Conservation (phyloP, 768 basidiomycete species). For the Mycena kentingensis region DNA sequence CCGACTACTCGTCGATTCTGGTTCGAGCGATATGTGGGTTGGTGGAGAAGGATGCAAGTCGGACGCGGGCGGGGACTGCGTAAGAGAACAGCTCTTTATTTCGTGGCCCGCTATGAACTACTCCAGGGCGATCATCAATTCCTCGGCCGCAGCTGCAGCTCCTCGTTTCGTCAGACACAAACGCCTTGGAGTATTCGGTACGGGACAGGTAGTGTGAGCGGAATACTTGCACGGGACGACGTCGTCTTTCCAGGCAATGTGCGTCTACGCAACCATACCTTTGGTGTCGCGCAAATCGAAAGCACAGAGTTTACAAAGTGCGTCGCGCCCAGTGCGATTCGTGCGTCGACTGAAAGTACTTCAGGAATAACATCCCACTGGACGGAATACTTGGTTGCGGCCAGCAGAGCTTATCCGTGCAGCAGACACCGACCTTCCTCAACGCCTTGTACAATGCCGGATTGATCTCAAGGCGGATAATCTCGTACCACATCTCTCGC, state of each 20-base stretch:
- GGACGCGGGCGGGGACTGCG: conserved; percentile 30
- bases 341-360: background rate
- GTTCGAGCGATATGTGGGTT: conserved; percentile 66
- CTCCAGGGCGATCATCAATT: conserved; percentile 54
- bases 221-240: conserved; percentile 58
- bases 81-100: conserved; percentile 3
- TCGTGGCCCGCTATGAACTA: background rate
- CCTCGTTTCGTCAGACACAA: conserved; percentile 53
- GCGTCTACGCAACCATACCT: conserved; percentile 50
- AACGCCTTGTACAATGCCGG: conserved; percentile 56
- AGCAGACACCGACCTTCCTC: conserved; percentile 55
- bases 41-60: conserved; percentile 46
- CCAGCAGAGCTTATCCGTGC: conserved; percentile 52
- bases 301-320: conserved; percentile 52
- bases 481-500: conserved; percentile 71
- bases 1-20: conserved; percentile 58
- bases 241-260: conserved; percentile 59
- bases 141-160: conserved; percentile 59
- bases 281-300: conserved; percentile 64
- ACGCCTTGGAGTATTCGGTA: conserved; percentile 55
- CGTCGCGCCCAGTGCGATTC: conserved; percentile 15
- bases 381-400: conserved; percentile 61
- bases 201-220: conserved; percentile 61
- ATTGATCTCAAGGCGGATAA: conserved; percentile 53
- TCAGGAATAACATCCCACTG: conserved; percentile 38